Conservation (phyloP, 176 grass and related monocot species). For the Dendrocalamus sinicus region DNA sequence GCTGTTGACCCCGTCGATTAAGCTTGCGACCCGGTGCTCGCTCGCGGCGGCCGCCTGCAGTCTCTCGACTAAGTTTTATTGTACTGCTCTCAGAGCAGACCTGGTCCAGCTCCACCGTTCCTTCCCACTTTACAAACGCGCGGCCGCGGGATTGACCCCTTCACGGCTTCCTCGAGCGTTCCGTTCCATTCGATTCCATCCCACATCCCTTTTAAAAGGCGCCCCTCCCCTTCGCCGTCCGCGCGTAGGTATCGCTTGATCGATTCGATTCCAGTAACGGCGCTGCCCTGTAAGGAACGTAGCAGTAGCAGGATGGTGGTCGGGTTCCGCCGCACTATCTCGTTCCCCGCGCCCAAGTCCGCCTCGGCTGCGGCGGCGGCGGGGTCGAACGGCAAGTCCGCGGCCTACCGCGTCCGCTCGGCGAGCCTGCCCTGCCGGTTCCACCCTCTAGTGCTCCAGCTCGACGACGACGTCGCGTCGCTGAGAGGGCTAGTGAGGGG, state of each 20-base stretch:
- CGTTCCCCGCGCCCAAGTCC: conserved; percentile 58
- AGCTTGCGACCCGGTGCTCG: too few species aligned
- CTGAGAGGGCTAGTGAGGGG: conserved; percentile 41
- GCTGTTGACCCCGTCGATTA: too few species aligned
- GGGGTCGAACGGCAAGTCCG: conserved; percentile 13
- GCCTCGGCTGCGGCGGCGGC: background rate
- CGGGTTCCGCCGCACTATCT: conserved; percentile 70
- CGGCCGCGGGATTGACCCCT: conserved; percentile 13
- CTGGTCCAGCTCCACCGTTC: conserved; percentile 1
- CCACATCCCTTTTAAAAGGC: conserved; percentile 39
- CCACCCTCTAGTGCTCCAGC: conserved; percentile 68
- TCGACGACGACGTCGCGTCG: conserved; percentile 63
- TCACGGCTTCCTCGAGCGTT: conserved; percentile 42
- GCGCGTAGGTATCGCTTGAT: background rate
- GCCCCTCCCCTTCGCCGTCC: background rate
- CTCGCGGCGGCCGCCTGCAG: too few species aligned
- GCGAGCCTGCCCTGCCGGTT: conserved; percentile 76
- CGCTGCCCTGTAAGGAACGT: background rate
- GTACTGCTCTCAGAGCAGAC: conserved; percentile 12
- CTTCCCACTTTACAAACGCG: background rate
- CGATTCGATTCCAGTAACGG: background rate
- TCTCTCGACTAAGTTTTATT: too few species aligned
- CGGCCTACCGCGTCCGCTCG: conserved; percentile 62
- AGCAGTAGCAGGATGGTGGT: conserved; percentile 33
- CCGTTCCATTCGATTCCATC: conserved; percentile 33